A percentile compares a stretch with the other conserved stretches of the same genome.
Conservation (phyloP, 164 flowering plant species). For the Umbilicus rupestris region DNA sequence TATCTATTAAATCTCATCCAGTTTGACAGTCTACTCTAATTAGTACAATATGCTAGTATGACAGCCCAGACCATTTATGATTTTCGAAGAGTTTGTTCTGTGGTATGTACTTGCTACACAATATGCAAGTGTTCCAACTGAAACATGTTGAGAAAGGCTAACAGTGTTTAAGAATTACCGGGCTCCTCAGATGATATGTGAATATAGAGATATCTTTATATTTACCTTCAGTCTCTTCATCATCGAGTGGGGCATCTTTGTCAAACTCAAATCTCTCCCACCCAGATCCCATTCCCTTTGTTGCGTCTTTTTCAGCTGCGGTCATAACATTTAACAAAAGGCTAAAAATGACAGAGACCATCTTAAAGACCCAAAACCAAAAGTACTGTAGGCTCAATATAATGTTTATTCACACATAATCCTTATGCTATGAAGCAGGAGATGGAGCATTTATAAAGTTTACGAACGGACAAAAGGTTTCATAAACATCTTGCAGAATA, state of each 20-base stretch:
- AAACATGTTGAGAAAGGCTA: background rate
- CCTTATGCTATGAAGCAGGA: background rate
- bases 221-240: constrained; percentile 88
- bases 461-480: background rate
- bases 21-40: background rate
- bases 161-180: background rate
- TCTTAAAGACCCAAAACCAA: background rate
- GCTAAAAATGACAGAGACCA: background rate
- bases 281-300: constrained; percentile 53
- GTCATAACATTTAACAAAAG: background rate
- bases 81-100: background rate
- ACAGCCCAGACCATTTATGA: background rate
- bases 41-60: background rate
- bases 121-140: background rate
- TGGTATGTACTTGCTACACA: background rate
- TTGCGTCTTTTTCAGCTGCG: constrained; percentile 57
- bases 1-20: background rate
- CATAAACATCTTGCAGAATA: background rate
- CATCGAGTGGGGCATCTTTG: constrained; percentile 95
- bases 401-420: background rate
- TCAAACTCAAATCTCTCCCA: constrained; percentile 96
- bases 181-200: background rate
- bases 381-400: no score
- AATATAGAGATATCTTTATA: background rate
- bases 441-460: background rate